A percentile compares a stretch with the other conserved stretches of the same genome.
These are phyloP conservation scores for Coniochaeta hoffmannii DNA, from an alignment of 2,329 filamentous ascomycete species.

Conservation along the genomic window DNA sequence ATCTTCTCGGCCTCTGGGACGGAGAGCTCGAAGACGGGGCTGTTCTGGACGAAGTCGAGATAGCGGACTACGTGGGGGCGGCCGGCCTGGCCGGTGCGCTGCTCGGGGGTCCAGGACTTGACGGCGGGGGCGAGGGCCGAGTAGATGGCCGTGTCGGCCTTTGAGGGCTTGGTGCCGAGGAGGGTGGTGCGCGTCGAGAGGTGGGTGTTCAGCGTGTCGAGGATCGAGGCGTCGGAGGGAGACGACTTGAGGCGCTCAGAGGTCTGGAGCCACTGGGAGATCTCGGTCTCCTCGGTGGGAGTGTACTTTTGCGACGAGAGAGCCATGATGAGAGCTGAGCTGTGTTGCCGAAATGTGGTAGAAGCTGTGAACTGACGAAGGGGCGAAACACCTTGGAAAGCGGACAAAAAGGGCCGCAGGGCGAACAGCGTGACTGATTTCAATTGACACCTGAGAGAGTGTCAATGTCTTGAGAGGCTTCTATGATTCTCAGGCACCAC, in stretches of 20 bases:
- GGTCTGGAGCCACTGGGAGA: constrained; percentile 81
- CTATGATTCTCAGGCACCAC: neutral
- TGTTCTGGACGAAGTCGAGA: constrained; percentile 93
- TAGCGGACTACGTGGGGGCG: constrained; percentile 87
- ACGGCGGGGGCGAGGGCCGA: constrained; percentile 69
- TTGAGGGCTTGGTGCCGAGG: constrained; percentile 81
- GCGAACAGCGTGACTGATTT: constrained; percentile 34
- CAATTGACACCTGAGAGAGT: neutral
- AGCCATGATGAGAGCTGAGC: constrained; percentile 51
- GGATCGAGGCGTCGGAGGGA: constrained; percentile 57
- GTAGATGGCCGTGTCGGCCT: constrained; percentile 81
- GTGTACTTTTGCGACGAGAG: constrained; percentile 65
- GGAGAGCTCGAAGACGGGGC: constrained; percentile 62
- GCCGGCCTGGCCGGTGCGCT: constrained; percentile 83
- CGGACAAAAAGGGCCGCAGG: constrained; percentile 29
- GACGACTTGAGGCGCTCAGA: constrained; percentile 59
- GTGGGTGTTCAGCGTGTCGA: constrained; percentile 77
- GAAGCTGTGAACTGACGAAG: constrained; percentile 24
- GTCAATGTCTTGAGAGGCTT: neutral
- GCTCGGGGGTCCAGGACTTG: constrained; percentile 71
- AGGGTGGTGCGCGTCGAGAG: constrained; percentile 83
- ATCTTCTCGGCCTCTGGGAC: constrained; percentile 70
- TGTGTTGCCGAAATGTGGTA: constrained; percentile 24
- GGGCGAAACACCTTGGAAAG: constrained; percentile 25
- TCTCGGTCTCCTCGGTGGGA: constrained; percentile 74